Evolutionary conservation across 306 rosid genomes (phyloP).

Genomic region (Morella rubra): DNA sequence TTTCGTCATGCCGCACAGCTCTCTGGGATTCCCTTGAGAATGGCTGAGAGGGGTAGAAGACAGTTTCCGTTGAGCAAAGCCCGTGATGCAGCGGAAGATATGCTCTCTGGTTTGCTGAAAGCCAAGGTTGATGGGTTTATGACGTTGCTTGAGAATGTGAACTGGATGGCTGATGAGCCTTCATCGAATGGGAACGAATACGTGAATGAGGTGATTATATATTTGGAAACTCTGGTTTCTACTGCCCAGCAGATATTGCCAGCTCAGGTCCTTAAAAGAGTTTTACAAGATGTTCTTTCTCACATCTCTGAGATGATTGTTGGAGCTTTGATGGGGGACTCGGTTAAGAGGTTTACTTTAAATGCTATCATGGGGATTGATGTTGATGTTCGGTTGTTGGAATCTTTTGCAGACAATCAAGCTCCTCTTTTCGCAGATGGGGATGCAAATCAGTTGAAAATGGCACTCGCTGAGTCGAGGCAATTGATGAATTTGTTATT

Average conservation of each 20-base stretch:
- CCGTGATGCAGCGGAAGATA: slow-evolving; percentile 88
- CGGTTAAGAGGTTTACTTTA: slow-evolving; percentile 75
- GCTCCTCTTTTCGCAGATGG: slow-evolving; percentile 68
- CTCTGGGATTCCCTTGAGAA: slow-evolving; percentile 85
- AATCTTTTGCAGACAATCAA: slow-evolving; percentile 91
- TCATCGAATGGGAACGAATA: slow-evolving; percentile 81
- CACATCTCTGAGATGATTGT: slow-evolving; percentile 85
- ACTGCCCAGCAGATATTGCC: slow-evolving; percentile 97
- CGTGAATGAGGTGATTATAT: slow-evolving; percentile 84
- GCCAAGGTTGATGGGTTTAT: slow-evolving; percentile 72
- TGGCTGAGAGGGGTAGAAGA: slow-evolving; percentile 93
- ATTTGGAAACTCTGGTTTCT: slow-evolving; percentile 91
- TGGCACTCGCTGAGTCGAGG: slow-evolving; percentile 71
- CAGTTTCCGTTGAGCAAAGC: slow-evolving; percentile 82
- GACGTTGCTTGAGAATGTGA: slow-evolving; percentile 79
- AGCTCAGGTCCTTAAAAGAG: slow-evolving; percentile 82
- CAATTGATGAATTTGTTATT: slow-evolving; percentile 77
- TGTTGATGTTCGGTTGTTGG: slow-evolving; percentile 74
- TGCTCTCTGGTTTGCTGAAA: slow-evolving; percentile 56
- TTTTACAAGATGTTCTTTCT: slow-evolving; percentile 75
- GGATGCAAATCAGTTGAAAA: slow-evolving; percentile 70
- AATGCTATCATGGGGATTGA: slow-evolving; percentile 78
- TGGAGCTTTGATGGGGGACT: slow-evolving; percentile 68
- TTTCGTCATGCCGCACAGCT: slow-evolving; percentile 98
- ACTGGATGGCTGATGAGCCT: slow-evolving; percentile 86